Evolutionary conservation across 192 early-diverging fungal species (phyloP), one percentile per base, ranked within the genome.

Genomic region (Pilobolus umbonatus): DNA sequence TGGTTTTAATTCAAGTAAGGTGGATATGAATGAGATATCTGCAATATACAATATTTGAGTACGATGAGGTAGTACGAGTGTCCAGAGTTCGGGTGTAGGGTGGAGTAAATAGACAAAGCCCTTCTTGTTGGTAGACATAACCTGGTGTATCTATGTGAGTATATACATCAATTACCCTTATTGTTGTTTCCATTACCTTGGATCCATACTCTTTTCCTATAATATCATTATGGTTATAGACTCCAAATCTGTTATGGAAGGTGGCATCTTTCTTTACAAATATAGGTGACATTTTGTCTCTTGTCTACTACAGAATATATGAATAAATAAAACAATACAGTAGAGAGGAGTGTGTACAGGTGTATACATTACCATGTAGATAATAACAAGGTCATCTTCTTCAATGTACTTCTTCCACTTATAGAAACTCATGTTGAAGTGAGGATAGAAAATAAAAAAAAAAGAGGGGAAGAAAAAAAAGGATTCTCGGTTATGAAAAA

Each of bases 31-130:
- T 12, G 96, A 90, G 67, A 98, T 98, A 65, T 98, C 96, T 17
- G 94, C 86, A 49, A 88, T 69, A 62, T 98, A 98, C 21, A 98
- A 74, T 39, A 98, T 98, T 72, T 98, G 96, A 10, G 96, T 98
- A 38, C 96, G 82, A 63, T 98, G 96, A 11, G 94, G 93, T 14
- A 98, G 76, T 7, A 84, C 79, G 45, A 84, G 73, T 0, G 96
- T 98, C 96, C 96, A 98, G 24, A 98, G 82, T 62, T 95, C 96
- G 1, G 96, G 96, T 1, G 94, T 95, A 8, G 94, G 93, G 40
- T 90, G 82, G 17, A 98, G 77, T 17, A 98, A 69, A 60, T 89
- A 92, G 9, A 96, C 76, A 58, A 86, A 93, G 7, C 88, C 91
- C 50, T 73, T 80, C 17, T 81, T 82, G 14, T 74, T 80, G 21